Conservation (phyloP, 208 protist genomes). For the Angomonas ambiguus region DNA sequence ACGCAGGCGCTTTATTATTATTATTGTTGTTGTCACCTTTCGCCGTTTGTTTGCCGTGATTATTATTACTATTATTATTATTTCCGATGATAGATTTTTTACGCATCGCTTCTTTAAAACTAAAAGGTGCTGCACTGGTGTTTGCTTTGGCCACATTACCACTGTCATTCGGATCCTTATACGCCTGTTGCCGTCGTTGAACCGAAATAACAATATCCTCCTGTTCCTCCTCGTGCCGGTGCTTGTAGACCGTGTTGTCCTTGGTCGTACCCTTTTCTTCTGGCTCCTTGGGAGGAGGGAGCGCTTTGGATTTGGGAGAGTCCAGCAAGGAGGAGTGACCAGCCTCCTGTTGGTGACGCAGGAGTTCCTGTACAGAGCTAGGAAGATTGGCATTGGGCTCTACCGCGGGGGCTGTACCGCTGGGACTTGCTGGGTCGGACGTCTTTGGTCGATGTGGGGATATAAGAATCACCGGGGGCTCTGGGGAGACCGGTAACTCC, state of each 20-base stretch:
- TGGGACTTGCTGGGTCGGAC: no score
- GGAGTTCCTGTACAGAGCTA: not conserved
- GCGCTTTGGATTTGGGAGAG: not conserved
- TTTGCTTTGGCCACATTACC: not conserved
- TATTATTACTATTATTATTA: not conserved
- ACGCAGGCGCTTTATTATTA: not conserved
- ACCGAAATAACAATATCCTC: slow-evolving; percentile 5
- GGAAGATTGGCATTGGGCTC: no score
- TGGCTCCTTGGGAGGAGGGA: not conserved
- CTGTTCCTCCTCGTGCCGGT: not conserved
- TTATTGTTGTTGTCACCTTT: not conserved
- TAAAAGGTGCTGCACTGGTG: not conserved
- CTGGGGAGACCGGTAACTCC: no score
- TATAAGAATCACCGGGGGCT: no score
- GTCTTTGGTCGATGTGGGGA: no score
- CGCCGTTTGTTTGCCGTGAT: not conserved
- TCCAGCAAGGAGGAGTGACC: not conserved
- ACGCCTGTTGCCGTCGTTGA: not conserved
- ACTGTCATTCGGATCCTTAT: not conserved
- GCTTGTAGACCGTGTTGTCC: not conserved
- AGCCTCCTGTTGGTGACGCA: not conserved
- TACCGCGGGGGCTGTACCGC: no score
- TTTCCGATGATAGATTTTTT: not conserved
- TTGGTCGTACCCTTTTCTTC: not conserved
- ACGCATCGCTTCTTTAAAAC: slow-evolving; percentile 3